Conservation (phyloP, 352 stramenopile species). For the Globisporangium acanthophoron region DNA sequence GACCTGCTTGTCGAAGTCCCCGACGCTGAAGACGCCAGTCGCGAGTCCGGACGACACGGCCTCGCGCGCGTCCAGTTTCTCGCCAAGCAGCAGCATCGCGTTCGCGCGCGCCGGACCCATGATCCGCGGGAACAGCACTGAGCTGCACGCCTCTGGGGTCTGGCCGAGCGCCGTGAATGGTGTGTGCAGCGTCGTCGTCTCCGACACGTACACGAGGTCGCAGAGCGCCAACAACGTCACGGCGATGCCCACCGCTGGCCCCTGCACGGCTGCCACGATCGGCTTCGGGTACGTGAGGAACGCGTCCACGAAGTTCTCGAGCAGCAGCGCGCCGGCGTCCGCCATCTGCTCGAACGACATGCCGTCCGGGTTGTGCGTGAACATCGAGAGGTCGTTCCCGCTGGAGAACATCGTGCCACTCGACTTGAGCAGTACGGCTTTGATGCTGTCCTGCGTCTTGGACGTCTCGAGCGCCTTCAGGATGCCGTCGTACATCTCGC, state of each 20-base stretch:
- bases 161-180: slow-evolving; percentile 90
- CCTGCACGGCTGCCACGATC: slow-evolving; percentile 87
- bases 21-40: slow-evolving; percentile 47
- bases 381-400: slow-evolving; percentile 86
- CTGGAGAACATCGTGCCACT: slow-evolving; percentile 87
- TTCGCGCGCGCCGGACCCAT: slow-evolving; percentile 83
- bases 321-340: slow-evolving; percentile 40
- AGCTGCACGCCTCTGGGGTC: slow-evolving; percentile 89
- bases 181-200: slow-evolving; percentile 86
- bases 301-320: slow-evolving; percentile 60
- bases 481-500: slow-evolving; percentile 78
- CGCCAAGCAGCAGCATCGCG: slow-evolving; percentile 60
- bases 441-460: slow-evolving; percentile 56
- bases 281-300: slow-evolving; percentile 90
- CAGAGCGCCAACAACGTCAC: slow-evolving; percentile 87
- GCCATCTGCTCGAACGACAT: slow-evolving; percentile 57
- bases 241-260: slow-evolving; percentile 85
- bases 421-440: slow-evolving; percentile 85
- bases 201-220: slow-evolving; percentile 88
- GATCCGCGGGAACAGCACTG: slow-evolving; percentile 73
- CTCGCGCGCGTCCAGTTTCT: slow-evolving; percentile 72
- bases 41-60: slow-evolving; percentile 39
- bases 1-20: slow-evolving; percentile 57
- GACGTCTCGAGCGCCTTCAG: slow-evolving; percentile 61
- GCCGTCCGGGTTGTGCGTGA: slow-evolving; percentile 46